These are phyloP conservation scores for Mortierella sp. DNA, from an alignment of 371 early-diverging fungal species.

Conservation along the genomic window DNA sequence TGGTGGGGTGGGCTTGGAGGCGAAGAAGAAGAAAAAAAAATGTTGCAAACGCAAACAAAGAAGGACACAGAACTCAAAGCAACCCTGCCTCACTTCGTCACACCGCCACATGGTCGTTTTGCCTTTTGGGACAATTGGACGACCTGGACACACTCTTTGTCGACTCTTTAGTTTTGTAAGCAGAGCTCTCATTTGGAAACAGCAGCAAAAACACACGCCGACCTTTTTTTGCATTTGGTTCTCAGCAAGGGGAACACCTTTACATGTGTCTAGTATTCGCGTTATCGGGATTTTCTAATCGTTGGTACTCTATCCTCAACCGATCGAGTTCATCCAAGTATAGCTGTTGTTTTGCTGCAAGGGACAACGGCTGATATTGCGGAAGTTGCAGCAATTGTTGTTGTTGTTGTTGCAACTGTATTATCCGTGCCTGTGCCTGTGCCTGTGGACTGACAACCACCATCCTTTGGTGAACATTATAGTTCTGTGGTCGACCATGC, in stretches of 20 bases:
- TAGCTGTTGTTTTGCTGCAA: not conserved
- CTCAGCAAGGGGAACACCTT: not conserved
- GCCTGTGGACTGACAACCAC: not conserved
- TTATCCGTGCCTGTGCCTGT: not conserved
- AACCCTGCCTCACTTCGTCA: not conserved
- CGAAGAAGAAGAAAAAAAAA: not conserved
- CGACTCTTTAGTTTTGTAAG: not conserved
- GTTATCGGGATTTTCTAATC: not conserved
- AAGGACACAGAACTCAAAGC: not conserved
- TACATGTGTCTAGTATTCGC: not conserved
- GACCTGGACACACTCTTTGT: not conserved
- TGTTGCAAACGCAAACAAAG: not conserved
- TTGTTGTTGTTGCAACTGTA: not conserved
- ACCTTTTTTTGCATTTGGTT: too few species aligned
- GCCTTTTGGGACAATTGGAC: not conserved
- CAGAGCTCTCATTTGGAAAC: not conserved
- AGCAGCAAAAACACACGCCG: not conserved
- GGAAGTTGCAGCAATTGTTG: not conserved
- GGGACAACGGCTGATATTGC: not conserved
- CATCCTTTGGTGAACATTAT: not conserved
- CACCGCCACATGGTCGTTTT: not conserved
- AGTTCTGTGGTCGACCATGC: not conserved
- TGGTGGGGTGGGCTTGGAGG: not conserved
- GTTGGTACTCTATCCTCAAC: not conserved
- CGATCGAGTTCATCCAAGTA: not conserved